Conservation (phyloP, 2,329 filamentous ascomycete species). For the Anisogramma anomala region DNA sequence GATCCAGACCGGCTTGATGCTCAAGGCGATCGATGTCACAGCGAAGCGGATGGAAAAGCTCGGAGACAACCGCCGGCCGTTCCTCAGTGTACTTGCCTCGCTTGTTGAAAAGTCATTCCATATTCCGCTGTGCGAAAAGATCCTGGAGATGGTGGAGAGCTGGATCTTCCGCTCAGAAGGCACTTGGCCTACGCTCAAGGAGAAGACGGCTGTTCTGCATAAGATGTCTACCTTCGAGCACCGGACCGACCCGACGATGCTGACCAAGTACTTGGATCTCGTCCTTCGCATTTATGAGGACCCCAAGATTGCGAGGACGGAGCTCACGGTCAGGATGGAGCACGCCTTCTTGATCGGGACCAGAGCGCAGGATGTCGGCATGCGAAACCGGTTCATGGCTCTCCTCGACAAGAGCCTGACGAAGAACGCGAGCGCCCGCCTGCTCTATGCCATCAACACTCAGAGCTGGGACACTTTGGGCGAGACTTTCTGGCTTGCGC, state of each 20-base stretch:
- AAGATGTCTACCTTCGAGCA: slow-evolving; percentile 98
- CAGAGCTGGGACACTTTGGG: slow-evolving; percentile 96
- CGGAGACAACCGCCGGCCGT: slow-evolving; percentile 81
- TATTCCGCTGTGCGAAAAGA: slow-evolving; percentile 77
- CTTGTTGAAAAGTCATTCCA: slow-evolving; percentile 92
- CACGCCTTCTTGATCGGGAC: slow-evolving; percentile 96
- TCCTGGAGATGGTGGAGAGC: slow-evolving; percentile 81
- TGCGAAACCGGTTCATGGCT: slow-evolving; percentile 91
- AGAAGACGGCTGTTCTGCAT: slow-evolving; percentile 96
- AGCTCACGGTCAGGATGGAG: slow-evolving; percentile 93
- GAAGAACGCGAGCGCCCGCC: slow-evolving; percentile 77
- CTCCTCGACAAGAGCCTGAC: slow-evolving; percentile 94
- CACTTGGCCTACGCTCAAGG: slow-evolving; percentile 92
- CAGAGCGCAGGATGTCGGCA: slow-evolving; percentile 82
- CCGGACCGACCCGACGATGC: slow-evolving; percentile 66
- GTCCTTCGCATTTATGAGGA: slow-evolving; percentile 98
- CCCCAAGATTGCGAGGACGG: slow-evolving; percentile 85
- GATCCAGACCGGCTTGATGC: slow-evolving; percentile 79
- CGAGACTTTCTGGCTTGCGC: slow-evolving; percentile 93
- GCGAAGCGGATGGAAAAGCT: slow-evolving; percentile 86
- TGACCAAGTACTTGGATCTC: slow-evolving; percentile 87
- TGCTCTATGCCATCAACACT: slow-evolving; percentile 77
- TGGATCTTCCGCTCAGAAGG: slow-evolving; percentile 97
- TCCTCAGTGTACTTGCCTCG: slow-evolving; percentile 87
- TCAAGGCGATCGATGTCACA: slow-evolving; percentile 90